A percentile compares a stretch with the other conserved stretches of the same genome.
Evolutionary conservation across 108 stramenopile species (phyloP).

Genomic region (Craspedostauros australis): DNA sequence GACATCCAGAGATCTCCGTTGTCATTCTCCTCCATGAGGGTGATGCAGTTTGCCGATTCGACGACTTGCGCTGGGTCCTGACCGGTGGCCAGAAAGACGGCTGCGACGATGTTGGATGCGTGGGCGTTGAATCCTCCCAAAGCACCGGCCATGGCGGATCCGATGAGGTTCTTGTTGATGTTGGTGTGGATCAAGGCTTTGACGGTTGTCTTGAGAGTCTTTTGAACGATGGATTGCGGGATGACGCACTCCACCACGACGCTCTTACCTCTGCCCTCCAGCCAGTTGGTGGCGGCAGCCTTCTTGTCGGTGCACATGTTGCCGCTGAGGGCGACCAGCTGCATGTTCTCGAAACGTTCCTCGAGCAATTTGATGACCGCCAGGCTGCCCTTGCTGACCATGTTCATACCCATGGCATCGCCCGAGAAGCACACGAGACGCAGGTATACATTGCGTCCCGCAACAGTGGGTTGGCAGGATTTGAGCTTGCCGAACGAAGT

Average conservation of each 20-base stretch:
- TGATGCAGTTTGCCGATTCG: constrained; percentile 92
- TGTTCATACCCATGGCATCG: constrained; percentile 99
- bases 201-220: constrained; percentile 92
- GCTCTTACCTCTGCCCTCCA: constrained; percentile 94
- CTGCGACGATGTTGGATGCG: constrained; percentile 97
- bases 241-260: constrained; percentile 94
- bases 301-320: constrained; percentile 99
- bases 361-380: constrained; percentile 82
- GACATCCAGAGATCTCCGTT: constrained; percentile 86
- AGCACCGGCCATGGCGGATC: constrained; percentile 94
- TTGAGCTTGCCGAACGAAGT: constrained; percentile 91
- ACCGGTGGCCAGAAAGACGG: constrained; percentile 95
- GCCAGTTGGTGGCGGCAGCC: constrained; percentile 97
- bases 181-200: constrained; percentile 88
- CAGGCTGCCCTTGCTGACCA: constrained; percentile 95
- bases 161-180: constrained; percentile 94
- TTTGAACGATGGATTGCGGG: constrained; percentile 74
- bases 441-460: constrained; percentile 93
- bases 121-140: constrained; percentile 99
- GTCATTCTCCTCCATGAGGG: constrained; percentile 86
- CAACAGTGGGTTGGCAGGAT: constrained; percentile 75
- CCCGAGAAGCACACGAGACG: constrained; percentile 92
- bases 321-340: constrained; percentile 88
- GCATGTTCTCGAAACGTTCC: constrained; percentile 59
- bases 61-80: constrained; percentile 99